Evolutionary conservation across 106 monocot species (phyloP).

Genomic region (Agapanthus africanus): DNA sequence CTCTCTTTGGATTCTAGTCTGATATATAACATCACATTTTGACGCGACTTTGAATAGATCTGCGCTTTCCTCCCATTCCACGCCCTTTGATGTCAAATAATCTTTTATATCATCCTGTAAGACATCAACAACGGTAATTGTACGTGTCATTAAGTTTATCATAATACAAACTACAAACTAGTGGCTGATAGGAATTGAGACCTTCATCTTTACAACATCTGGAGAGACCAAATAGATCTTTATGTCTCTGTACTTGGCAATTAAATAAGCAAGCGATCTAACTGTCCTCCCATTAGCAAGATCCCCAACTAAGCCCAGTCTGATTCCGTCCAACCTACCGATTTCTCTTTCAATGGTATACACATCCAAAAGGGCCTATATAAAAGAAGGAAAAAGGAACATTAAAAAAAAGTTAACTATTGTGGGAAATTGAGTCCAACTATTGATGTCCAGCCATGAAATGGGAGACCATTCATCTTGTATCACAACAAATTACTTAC

Average conservation of each 20-base stretch:
- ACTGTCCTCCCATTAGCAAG: constrained; percentile 98
- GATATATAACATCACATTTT: constrained; percentile 94
- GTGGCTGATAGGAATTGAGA: too few relatives aligned
- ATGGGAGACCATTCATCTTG: not conserved
- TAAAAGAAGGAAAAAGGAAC: constrained; percentile 1
- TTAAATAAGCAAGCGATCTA: constrained; percentile 83
- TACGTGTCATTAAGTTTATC: too few relatives aligned
- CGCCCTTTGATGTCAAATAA: constrained; percentile 59
- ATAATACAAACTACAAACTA: too few relatives aligned
- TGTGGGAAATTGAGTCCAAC: constrained; percentile 1
- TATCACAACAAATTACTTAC: not conserved
- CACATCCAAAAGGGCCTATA: constrained; percentile 89
- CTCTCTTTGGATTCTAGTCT: constrained; percentile 90
- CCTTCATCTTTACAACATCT: constrained; percentile 99
- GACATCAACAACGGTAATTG: too few relatives aligned
- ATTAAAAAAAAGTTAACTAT: too few relatives aligned
- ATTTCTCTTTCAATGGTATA: constrained; percentile 96
- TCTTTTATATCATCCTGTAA: constrained; percentile 95
- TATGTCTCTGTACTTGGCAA: constrained; percentile 69
- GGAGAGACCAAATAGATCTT: constrained; percentile 95
- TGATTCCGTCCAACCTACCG: constrained; percentile 87
- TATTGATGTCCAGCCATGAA: not conserved
- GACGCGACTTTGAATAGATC: constrained; percentile 89
- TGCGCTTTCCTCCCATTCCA: constrained; percentile 90
- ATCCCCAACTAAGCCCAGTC: constrained; percentile 84